Conservation (phyloP, 1,284 basidiomycete genomes). For the Peniophora sp. region DNA sequence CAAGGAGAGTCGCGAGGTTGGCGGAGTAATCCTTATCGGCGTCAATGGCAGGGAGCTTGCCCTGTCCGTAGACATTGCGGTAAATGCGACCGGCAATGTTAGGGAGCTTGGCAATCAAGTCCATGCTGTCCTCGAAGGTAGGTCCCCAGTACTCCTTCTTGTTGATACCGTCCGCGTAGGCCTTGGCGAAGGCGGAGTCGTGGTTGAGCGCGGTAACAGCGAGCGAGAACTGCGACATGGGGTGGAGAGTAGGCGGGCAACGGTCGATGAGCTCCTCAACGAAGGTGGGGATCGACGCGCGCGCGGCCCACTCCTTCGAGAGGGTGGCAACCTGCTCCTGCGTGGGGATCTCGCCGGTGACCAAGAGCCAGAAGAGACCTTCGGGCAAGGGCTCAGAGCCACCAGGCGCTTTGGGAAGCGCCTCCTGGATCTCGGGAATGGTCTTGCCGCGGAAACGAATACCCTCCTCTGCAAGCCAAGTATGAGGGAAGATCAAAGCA, state of each 20-base stretch:
- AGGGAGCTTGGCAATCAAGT: constrained; percentile 96
- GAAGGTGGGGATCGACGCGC: constrained; percentile 82
- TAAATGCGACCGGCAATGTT: constrained; percentile 97
- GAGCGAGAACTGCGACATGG: constrained; percentile 94
- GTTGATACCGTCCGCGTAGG: constrained; percentile 86
- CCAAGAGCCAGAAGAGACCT: constrained; percentile 90
- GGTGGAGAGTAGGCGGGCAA: constrained; percentile 90
- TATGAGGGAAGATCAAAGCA: too few relatives aligned
- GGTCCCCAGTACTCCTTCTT: constrained; percentile 99
- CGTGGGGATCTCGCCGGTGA: constrained; percentile 91
- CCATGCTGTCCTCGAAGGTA: constrained; percentile 95
- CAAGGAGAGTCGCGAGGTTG: constrained; percentile 89
- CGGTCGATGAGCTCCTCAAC: constrained; percentile 91
- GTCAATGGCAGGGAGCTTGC: constrained; percentile 89
- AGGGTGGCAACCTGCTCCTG: constrained; percentile 80
- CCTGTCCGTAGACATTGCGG: constrained; percentile 88
- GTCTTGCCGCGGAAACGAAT: constrained; percentile 94
- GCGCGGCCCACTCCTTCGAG: constrained; percentile 88
- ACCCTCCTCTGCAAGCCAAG: constrained; percentile 65
- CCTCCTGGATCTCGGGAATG: constrained; percentile 82
- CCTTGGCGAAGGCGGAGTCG: constrained; percentile 94
- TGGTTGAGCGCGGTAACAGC: constrained; percentile 82
- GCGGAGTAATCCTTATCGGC: constrained; percentile 85
- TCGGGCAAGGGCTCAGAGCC: constrained; percentile 91
- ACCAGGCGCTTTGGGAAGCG: constrained; percentile 84